Percentiles rank a stretch among this genome's conserved stretches.
These are phyloP conservation scores for Cyphellophora attinorum DNA, from an alignment of 2,329 filamentous ascomycete genomes.

Conservation along the genomic window DNA sequence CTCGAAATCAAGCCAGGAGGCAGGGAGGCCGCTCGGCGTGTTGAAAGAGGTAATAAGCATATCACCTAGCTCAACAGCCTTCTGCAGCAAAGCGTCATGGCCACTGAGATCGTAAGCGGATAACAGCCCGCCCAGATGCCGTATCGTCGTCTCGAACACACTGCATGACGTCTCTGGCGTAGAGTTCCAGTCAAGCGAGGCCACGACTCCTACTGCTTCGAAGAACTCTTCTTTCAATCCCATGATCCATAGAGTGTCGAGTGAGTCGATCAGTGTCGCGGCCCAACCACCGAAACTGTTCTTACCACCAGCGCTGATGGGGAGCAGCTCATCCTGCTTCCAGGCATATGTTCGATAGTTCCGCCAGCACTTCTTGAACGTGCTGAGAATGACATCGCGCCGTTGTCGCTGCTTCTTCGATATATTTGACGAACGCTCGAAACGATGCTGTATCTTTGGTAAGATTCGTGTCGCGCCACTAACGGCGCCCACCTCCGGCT, in stretches of 20 bases:
- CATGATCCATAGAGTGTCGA: conserved; percentile 66
- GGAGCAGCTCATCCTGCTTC: conserved; percentile 54
- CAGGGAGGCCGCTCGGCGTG: conserved; percentile 52
- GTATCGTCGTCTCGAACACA: conserved; percentile 31
- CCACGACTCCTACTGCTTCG: conserved; percentile 49
- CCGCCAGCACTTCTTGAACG: conserved; percentile 46
- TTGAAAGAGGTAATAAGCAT: conserved; percentile 36
- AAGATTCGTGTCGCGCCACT: too few species aligned
- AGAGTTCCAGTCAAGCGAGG: conserved; percentile 52
- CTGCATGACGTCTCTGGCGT: conserved; percentile 28
- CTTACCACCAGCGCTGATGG: conserved; percentile 42
- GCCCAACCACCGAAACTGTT: conserved; percentile 59
- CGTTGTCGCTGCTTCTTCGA: too few species aligned
- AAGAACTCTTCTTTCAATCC: conserved; percentile 56
- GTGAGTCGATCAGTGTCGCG: conserved; percentile 55
- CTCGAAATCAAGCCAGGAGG: conserved; percentile 58
- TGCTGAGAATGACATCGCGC: conserved; percentile 36
- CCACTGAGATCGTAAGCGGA: conserved; percentile 31
- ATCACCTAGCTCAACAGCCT: conserved; percentile 31
- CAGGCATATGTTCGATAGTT: conserved; percentile 54
- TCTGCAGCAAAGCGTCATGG: conserved; percentile 36
- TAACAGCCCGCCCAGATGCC: conserved; percentile 28
- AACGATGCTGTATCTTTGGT: too few species aligned
- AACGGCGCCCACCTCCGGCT: too few species aligned
- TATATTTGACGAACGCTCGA: too few species aligned